These are phyloP conservation scores for Penicillium italicum DNA, from an alignment of 2,329 filamentous ascomycete species.

Conservation along the genomic window DNA sequence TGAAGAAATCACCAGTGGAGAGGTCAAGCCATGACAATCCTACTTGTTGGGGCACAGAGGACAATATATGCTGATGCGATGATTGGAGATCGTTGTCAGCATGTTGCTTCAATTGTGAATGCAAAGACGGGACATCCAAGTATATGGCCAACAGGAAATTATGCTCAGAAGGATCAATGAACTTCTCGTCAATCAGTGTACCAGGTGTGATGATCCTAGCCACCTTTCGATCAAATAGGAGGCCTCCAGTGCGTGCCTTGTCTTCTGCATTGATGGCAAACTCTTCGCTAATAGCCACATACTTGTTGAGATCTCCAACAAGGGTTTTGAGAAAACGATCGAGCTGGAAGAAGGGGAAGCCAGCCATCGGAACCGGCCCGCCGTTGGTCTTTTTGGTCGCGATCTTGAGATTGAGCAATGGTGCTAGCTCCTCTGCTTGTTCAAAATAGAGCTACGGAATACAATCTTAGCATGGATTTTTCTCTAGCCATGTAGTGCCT, in stretches of 20 bases:
- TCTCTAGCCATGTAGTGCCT: neutral
- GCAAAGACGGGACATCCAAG: constrained; percentile 39
- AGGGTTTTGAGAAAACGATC: constrained; percentile 90
- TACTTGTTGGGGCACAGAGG: constrained; percentile 47
- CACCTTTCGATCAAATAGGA: constrained; percentile 81
- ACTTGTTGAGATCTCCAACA: constrained; percentile 83
- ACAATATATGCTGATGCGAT: constrained; percentile 29
- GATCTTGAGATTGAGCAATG: constrained; percentile 82
- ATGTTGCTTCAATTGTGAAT: constrained; percentile 20
- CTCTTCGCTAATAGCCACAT: constrained; percentile 93
- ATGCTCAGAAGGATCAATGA: constrained; percentile 89
- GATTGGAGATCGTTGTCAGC: constrained; percentile 13
- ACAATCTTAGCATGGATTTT: constrained; percentile 4
- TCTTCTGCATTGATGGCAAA: constrained; percentile 70
- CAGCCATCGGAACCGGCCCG: constrained; percentile 83
- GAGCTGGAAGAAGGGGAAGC: constrained; percentile 89
- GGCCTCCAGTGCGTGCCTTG: constrained; percentile 69
- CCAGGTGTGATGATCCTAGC: constrained; percentile 88
- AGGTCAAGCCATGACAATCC: constrained; percentile 93
- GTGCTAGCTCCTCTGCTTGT: constrained; percentile 84
- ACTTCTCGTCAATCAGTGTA: constrained; percentile 94
- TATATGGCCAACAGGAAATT: constrained; percentile 88
- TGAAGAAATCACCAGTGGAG: constrained; percentile 91
- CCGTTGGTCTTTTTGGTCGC: constrained; percentile 74
- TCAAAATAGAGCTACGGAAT: constrained; percentile 75